Percentiles rank a stretch among this genome's conserved stretches.
Conservation (phyloP, 2,329 filamentous ascomycete species). For the Fusarium marasasianum region DNA sequence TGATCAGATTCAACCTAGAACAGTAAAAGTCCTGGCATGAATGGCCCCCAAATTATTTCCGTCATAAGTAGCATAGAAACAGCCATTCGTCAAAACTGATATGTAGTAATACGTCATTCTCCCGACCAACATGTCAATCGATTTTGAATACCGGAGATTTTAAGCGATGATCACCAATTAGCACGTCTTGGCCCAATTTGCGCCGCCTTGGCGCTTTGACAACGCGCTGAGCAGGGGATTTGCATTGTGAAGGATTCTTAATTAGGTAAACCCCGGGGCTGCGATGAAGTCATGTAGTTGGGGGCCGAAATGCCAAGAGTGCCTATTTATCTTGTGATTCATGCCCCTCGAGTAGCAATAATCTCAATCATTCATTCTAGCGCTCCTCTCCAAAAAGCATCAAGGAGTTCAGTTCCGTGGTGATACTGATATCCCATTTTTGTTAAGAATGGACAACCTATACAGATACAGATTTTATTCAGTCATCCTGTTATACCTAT, state of each 20-base stretch:
- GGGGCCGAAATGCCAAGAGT: not conserved
- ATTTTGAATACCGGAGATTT: not conserved
- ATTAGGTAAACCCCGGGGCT: not conserved
- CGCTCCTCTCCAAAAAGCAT: no score
- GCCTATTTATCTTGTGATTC: no score
- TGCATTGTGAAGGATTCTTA: not conserved
- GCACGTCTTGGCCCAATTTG: not conserved
- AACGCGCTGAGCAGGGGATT: not conserved
- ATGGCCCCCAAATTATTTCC: not conserved
- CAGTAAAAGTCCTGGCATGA: no score
- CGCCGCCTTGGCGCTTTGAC: not conserved
- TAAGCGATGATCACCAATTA: not conserved
- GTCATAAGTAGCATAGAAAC: not conserved
- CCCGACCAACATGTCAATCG: not conserved
- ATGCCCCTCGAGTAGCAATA: no score
- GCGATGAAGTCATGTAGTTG: not conserved
- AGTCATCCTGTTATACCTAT: no score
- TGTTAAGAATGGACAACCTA: no score
- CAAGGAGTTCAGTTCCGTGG: no score
- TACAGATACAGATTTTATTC: no score
- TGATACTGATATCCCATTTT: no score
- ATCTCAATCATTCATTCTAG: no score
- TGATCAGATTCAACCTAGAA: no score
- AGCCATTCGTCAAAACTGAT: not conserved
- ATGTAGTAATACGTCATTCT: not conserved